phyloP scores from a whole-genome alignment of 495 filamentous ascomycete genomes.

The Penicillium soppii region DNA sequence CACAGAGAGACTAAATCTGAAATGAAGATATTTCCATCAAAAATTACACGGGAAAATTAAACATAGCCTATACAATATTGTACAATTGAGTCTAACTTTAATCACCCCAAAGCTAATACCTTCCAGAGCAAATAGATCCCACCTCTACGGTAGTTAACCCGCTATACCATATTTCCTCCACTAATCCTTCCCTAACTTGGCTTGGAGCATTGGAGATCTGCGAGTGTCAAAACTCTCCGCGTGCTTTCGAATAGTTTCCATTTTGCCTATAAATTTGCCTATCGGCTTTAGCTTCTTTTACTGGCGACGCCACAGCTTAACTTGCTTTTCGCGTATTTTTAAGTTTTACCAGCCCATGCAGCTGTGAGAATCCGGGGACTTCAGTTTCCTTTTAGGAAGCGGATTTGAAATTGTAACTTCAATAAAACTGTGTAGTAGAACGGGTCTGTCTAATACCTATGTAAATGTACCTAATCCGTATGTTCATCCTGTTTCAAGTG shows the following conservation, averaged over 20 bases:
- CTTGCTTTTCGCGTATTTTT: not conserved
- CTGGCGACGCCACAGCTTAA: not conserved
- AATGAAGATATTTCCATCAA: constrained; percentile 4
- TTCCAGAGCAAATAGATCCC: not conserved
- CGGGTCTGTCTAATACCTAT: not conserved
- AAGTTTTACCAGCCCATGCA: not conserved
- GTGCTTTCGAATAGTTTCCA: constrained; percentile 1
- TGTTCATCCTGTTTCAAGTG: not conserved
- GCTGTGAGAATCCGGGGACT: constrained; percentile 3
- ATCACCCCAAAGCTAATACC: not conserved
- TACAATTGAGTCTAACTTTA: too few relatives aligned
- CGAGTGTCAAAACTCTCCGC: constrained; percentile 1
- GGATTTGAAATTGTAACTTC: not conserved
- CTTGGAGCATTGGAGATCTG: constrained; percentile 1
- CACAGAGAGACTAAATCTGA: too few relatives aligned
- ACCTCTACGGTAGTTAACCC: not conserved
- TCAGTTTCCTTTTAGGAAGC: not conserved
- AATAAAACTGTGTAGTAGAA: not conserved
- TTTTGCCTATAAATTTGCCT: not conserved
- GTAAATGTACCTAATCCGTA: not conserved
- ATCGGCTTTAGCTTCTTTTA: constrained; percentile 1
- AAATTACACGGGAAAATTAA: too few relatives aligned
- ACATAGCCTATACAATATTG: too few relatives aligned
- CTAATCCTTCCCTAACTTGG: not conserved
- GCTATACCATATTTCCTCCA: not conserved